Conservation (phyloP, 805 yeast species). For the Cyberlindnera maritima region DNA sequence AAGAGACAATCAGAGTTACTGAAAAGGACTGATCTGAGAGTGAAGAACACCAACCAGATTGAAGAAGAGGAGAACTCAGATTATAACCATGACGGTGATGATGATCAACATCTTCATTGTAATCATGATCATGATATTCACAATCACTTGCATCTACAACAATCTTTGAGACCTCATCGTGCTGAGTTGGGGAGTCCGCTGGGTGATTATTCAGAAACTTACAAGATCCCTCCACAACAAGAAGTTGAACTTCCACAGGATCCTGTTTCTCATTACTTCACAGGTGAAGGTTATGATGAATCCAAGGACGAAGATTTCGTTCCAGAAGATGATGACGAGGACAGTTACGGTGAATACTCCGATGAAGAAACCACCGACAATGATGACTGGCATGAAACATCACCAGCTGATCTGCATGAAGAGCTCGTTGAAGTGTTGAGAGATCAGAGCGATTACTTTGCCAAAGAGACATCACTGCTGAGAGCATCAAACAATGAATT, state of each 20-base stretch:
- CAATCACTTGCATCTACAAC: neutral
- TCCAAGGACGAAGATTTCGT: constrained; percentile 19
- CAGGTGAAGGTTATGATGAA: constrained; percentile 23
- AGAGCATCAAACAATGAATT: constrained; percentile 8
- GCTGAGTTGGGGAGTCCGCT: neutral
- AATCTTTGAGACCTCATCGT: neutral
- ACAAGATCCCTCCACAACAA: constrained; percentile 14
- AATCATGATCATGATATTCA: constrained; percentile 26
- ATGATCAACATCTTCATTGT: constrained; percentile 13
- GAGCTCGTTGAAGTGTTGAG: constrained; percentile 16
- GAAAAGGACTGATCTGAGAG: constrained; percentile 14
- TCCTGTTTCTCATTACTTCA: constrained; percentile 16
- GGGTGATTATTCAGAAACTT: constrained; percentile 2
- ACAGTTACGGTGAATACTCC: constrained; percentile 20
- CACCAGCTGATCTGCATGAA: constrained; percentile 15
- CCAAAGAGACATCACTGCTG: constrained; percentile 11
- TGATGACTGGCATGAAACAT: constrained; percentile 10
- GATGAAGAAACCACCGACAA: constrained; percentile 12
- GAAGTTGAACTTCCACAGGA: constrained; percentile 13
- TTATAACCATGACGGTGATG: constrained; percentile 27
- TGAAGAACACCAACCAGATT: constrained; percentile 25
- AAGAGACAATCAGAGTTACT: constrained; percentile 24
- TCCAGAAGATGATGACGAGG: constrained; percentile 17
- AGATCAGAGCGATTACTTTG: constrained; percentile 15
- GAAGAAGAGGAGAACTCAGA: constrained; percentile 30